Evolutionary conservation across 768 basidiomycete species (phyloP), one percentile per base, ranked within the genome.

Genomic region (Holtermanniella nyarrowii): DNA sequence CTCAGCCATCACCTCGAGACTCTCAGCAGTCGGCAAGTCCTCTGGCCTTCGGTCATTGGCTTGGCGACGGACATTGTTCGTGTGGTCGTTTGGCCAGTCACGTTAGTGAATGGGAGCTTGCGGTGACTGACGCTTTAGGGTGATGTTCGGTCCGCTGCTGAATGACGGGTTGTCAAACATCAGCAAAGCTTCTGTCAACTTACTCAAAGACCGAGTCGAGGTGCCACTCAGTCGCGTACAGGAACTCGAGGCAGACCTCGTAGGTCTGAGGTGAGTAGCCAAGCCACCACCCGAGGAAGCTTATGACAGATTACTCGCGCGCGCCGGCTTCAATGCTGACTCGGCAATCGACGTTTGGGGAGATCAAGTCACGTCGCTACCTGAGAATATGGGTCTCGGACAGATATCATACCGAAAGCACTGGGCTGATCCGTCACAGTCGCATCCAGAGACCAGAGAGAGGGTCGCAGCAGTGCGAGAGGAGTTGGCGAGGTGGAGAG

Each of bases 1-100:
- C 77, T 95, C 1, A 83, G 86, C 0, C 90, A 95, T 66, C 90
- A 95, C 69, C 76, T 95, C 40, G 89, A 95, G 72, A 85, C 88
- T 2, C 73, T 95, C n/a, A 88, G 88, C 0, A 85, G 85, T 13
- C 80, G 79, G 20, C 83, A 83, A 3, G 81, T 96, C 57, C 79
- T 93, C 42, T 76, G 88, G 37, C 90, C 90, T 0, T 84, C 83
- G 24, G 75, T 86, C 13, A 71, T 88, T 42, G 85, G 86, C 1
- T 82, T 96, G 56, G 58, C 79, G 13, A 76, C 85, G 18, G 90
- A 96, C 66, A 61, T 89, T 20, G 63, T 84, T 21, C 77, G 90
- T 40, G 82, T 88, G 2, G 66, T 89, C 26, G 72, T 90, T 13
- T 96, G 90, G 71, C 90, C 90, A 0, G 63, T 90, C 45, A 95